Evolutionary conservation across 306 rosid species (phyloP), one percentile per base, ranked within the genome.

Genomic region (Gastrolobium bilobum): DNA sequence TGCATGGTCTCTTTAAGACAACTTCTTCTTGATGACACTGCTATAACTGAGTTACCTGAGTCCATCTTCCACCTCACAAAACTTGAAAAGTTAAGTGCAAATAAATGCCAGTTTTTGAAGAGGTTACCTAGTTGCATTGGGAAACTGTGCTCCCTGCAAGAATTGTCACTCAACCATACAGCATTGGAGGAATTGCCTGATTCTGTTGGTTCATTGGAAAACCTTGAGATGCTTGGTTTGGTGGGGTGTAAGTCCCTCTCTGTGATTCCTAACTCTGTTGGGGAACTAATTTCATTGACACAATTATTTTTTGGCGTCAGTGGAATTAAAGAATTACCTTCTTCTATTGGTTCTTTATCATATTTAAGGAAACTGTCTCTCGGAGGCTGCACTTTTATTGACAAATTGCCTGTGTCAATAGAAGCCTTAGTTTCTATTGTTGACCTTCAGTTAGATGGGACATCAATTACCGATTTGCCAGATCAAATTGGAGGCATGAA

Each of bases 111-210:
- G 0, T 4, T 1, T 20, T 60, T 90, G 52, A 84, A 59, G 61
- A 74, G 26, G 46, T 66, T 90, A n/a, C 90, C 94, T n/a, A 39
- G 3, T 46, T 75, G 85, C 73, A 84, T 84, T 59, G 91, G 94
- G 44, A 75, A 74, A n/a, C 71, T 90, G 4, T 30, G n/a, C 34
- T 86, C 90, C 64, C 79, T 90, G 59, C 81, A 63, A 57, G 88
- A 86, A 48, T 10, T 87, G 44, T 87, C 86, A 14, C 88, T 88
- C 6, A 56, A 86, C 62, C 39, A 3, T 2, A 73, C 90, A 35
- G 85, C 71, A 13, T 11, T 90, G 52, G 82, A 87, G 52, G 85
- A 82, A 4, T 69, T 90, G 53, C 94, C 89, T 0, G 79, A 74
- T 75, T 88, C 91, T 2, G 62, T 90, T 80, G 91, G 91, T 35